Evolutionary conservation across 495 filamentous ascomycete genomes (phyloP).

Genomic region (Pyronema omphalodes): DNA sequence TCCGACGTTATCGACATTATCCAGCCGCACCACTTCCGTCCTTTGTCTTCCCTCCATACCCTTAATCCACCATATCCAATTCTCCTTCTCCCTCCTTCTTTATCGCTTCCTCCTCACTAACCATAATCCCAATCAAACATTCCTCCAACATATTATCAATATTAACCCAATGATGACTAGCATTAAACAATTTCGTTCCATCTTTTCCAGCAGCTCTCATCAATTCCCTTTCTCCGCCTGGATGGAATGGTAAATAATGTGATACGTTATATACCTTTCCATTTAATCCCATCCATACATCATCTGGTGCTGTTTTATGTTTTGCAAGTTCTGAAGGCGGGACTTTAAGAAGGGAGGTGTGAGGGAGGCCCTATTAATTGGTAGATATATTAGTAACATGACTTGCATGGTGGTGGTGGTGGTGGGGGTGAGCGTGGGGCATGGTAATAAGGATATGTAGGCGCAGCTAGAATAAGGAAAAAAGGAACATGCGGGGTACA

Average conservation of each 20-base stretch:
- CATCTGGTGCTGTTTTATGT: conserved; percentile 57
- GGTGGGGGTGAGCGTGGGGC: too few relatives aligned
- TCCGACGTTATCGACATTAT: neutral
- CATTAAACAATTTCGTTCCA: conserved; percentile 63
- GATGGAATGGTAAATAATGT: conserved; percentile 79
- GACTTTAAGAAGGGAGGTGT: conserved; percentile 40
- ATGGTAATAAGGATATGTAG: neutral
- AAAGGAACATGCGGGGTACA: neutral
- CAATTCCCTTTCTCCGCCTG: conserved; percentile 75
- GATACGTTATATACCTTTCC: conserved; percentile 87
- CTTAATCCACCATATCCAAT: conserved; percentile 57
- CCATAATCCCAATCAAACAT: conserved; percentile 71
- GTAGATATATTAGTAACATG: neutral
- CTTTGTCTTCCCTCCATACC: neutral
- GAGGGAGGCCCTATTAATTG: conserved; percentile 31
- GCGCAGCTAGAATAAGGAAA: neutral
- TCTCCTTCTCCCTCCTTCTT: conserved; percentile 23
- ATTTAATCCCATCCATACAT: conserved; percentile 74
- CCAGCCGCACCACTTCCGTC: neutral
- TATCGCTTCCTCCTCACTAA: conserved; percentile 48
- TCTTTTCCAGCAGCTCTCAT: conserved; percentile 62
- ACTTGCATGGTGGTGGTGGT: neutral
- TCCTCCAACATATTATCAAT: conserved; percentile 81
- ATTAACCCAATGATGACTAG: conserved; percentile 95
- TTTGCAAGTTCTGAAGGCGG: conserved; percentile 57